Percentiles rank a stretch among this genome's conserved stretches.
These are phyloP conservation scores for Ascochyta pisi DNA, from an alignment of 2,329 filamentous ascomycete genomes.

Conservation along the genomic window DNA sequence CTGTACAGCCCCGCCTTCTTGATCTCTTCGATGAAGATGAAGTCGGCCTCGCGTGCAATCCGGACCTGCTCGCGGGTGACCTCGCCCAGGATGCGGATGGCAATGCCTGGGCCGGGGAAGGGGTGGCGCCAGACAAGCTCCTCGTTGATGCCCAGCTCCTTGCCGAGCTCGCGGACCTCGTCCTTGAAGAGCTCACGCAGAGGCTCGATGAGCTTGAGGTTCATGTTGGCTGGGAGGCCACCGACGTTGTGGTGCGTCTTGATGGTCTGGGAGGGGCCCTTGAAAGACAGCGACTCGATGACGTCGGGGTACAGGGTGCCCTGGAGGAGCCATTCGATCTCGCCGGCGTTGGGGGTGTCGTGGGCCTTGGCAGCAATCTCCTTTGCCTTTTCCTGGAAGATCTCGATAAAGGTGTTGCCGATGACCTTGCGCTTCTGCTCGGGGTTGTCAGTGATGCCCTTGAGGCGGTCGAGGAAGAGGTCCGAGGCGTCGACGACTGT, in stretches of 20 bases:
- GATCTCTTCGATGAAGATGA: slow-evolving; percentile 81
- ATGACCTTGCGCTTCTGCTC: slow-evolving; percentile 94
- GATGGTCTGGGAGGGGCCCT: slow-evolving; percentile 73
- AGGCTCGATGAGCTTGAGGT: slow-evolving; percentile 77
- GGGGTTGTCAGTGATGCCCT: slow-evolving; percentile 75
- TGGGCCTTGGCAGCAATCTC: slow-evolving; percentile 75
- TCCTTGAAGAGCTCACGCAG: slow-evolving; percentile 84
- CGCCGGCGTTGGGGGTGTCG: slow-evolving; percentile 70
- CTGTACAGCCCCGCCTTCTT: slow-evolving; percentile 74
- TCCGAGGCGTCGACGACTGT: slow-evolving; percentile 83
- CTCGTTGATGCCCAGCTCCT: slow-evolving; percentile 72
- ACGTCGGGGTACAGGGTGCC: slow-evolving; percentile 82
- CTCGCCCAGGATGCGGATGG: slow-evolving; percentile 82
- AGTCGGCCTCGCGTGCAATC: slow-evolving; percentile 78
- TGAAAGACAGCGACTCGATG: slow-evolving; percentile 75
- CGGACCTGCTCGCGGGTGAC: slow-evolving; percentile 79
- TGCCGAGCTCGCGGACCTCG: slow-evolving; percentile 75
- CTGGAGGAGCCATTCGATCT: slow-evolving; percentile 86
- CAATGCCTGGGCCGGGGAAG: slow-evolving; percentile 78
- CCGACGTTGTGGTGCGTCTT: slow-evolving; percentile 79
- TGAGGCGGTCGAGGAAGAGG: slow-evolving; percentile 76
- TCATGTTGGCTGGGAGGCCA: slow-evolving; percentile 68
- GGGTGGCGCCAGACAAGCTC: slow-evolving; percentile 81
- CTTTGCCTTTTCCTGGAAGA: slow-evolving; percentile 82
- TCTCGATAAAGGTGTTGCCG: slow-evolving; percentile 78